Evolutionary conservation across 305 asterid species (phyloP).

Genomic region (Solanum hybrid): DNA sequence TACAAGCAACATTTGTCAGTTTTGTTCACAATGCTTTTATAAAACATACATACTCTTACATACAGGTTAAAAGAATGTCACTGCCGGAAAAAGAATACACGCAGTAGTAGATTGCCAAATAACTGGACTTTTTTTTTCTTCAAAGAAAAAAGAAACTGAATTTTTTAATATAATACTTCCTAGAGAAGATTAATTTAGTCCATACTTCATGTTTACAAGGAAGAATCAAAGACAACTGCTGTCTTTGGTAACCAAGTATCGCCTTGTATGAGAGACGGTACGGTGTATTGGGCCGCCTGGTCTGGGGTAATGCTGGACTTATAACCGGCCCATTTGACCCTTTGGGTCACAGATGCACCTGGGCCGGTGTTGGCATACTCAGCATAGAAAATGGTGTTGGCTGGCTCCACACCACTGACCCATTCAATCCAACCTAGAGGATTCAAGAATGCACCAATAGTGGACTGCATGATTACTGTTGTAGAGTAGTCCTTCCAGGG

Average conservation of each 20-base stretch:
- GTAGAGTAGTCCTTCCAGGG: slow-evolving; percentile 74
- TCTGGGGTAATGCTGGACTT: slow-evolving; percentile 30
- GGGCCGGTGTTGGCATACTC: slow-evolving; percentile 69
- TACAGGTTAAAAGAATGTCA: background rate
- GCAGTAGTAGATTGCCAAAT: background rate
- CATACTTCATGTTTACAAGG: slow-evolving; percentile 4
- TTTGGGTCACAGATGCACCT: slow-evolving; percentile 33
- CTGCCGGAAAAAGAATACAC: background rate
- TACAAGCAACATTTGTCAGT: background rate
- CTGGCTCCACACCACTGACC: slow-evolving; percentile 43
- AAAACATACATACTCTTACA: background rate
- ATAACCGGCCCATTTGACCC: slow-evolving; percentile 73
- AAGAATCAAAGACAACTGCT: slow-evolving; percentile 33
- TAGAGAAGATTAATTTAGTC: background rate
- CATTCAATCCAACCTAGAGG: slow-evolving; percentile 73
- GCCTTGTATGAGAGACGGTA: slow-evolving; percentile 47
- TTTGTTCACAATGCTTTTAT: background rate
- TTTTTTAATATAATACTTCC: background rate
- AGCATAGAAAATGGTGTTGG: slow-evolving; percentile 46
- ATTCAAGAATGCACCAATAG: slow-evolving; percentile 45
- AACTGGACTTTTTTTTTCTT: background rate
- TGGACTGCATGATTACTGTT: slow-evolving; percentile 49
- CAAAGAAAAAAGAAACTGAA: background rate
- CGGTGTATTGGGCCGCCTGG: slow-evolving; percentile 46
- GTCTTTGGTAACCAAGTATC: slow-evolving; percentile 45